Evolutionary conservation across 352 stramenopile species (phyloP), one percentile per base, ranked within the genome.

Genomic region (Sclerospora graminicola): DNA sequence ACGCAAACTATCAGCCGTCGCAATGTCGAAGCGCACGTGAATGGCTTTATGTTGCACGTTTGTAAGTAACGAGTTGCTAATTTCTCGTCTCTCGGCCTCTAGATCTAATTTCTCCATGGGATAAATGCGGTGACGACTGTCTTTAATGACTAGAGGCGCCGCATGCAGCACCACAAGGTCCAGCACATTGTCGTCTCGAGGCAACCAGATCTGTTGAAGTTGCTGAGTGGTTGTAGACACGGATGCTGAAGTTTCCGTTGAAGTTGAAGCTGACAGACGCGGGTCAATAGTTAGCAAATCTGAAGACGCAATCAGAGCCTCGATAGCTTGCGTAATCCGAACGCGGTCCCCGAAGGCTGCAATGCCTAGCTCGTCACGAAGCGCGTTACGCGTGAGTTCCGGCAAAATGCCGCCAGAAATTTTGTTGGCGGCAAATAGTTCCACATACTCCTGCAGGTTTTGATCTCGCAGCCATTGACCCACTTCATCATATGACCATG

Each of bases 31-130:
- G 15, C 75, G 75, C 39, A 83, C 54, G 39, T 81, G 71, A 38
- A 89, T 88, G 28, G 68, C 65, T 47, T 85, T 86, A 54, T 86
- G 66, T 26, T 64, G 68, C 21, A 86, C 60, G 47, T 88, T 71
- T 18, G 73, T 79, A 4, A 84, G 65, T 18, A 89, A 54, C 38
- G 71, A 79, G 28, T 74, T 78, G 33, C 66, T 68, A 57, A 89
- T 84, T 40, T 75, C 70, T 18, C 73, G 60, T 1, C 78, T 75
- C 45, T 89, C 75, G 2, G 75, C 68, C 21, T 84, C 75, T 16
- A 89, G 52, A 39, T 89, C 75, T 18, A 89, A 70, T 41, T 89
- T 87, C 56, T 89, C 78, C 78, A 89, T 89, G 19, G 73, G 65
- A 51, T 72, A 84, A 33, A 88, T 78, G n/a, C 69, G 75, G 4